phyloP scores from a whole-genome alignment of 2,329 filamentous ascomycete genomes.

The Bipolaris oryzae region DNA sequence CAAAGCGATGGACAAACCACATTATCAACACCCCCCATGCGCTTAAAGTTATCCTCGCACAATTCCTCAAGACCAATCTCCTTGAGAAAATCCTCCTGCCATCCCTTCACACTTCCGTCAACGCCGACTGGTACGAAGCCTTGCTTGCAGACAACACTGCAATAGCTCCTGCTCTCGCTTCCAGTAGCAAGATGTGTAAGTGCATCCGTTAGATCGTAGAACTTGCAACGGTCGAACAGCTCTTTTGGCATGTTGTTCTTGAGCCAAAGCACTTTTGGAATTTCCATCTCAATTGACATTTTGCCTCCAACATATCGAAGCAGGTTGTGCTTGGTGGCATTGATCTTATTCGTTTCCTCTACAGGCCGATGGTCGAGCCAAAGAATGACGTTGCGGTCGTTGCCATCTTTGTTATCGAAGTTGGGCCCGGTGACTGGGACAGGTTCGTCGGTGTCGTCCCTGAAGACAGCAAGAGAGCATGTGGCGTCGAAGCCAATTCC shows the following conservation, averaged over 20 bases:
- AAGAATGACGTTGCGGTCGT: slow-evolving; percentile 92
- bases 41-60: slow-evolving; percentile 83
- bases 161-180: slow-evolving; percentile 89
- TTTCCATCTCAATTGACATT: slow-evolving; percentile 99
- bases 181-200: slow-evolving; percentile 94
- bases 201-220: slow-evolving; percentile 92
- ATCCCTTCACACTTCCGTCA: slow-evolving; percentile 95
- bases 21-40: slow-evolving; percentile 92
- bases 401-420: slow-evolving; percentile 75
- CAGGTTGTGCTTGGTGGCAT: slow-evolving; percentile 87
- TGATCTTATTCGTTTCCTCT: slow-evolving; percentile 90
- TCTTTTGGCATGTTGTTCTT: slow-evolving; percentile 98
- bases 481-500: slow-evolving; percentile 98
- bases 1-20: slow-evolving; percentile 70
- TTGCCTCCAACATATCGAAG: slow-evolving; percentile 95
- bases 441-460: slow-evolving; percentile 86
- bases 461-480: slow-evolving; percentile 94
- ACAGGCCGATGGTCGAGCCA: slow-evolving; percentile 97
- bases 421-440: slow-evolving; percentile 87
- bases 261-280: slow-evolving; percentile 96
- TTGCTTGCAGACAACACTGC: slow-evolving; percentile 96
- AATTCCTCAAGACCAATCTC: slow-evolving; percentile 87
- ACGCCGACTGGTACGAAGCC: slow-evolving; percentile 96
- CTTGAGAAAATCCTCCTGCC: slow-evolving; percentile 93
- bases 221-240: slow-evolving; percentile 90